Evolutionary conservation across 768 basidiomycete species (phyloP).

Genomic region (Chalciporus pseudorubinellus): DNA sequence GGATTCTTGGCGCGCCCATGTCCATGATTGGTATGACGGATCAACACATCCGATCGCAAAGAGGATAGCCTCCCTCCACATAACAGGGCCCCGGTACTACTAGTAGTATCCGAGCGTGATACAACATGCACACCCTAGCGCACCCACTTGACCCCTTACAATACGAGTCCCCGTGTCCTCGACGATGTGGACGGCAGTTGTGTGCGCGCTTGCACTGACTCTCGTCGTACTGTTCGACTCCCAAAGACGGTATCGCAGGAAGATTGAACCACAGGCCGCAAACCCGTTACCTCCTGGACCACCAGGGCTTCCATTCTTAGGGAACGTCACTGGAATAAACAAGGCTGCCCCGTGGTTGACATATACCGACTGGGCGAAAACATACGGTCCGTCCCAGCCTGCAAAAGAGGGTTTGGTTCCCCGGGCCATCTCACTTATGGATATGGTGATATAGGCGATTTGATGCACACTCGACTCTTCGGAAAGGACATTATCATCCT

Average conservation of each 20-base stretch:
- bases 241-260: neutral
- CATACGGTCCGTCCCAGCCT: conserved; percentile 24
- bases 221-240: neutral
- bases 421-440: neutral
- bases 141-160: too few relatives aligned
- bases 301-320: neutral
- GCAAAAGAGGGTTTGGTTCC: neutral
- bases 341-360: neutral
- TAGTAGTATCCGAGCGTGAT: too few relatives aligned
- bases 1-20: too few relatives aligned
- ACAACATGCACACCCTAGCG: too few relatives aligned
- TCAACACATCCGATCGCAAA: too few relatives aligned
- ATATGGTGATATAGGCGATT: conserved; percentile 21
- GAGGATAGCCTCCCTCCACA: too few relatives aligned
- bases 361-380: conserved; percentile 30
- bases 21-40: too few relatives aligned
- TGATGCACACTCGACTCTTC: conserved; percentile 45
- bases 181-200: neutral
- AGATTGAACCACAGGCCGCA: neutral
- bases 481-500: conserved; percentile 43
- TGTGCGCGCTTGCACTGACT: neutral
- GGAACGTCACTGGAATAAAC: neutral
- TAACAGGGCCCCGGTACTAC: too few relatives aligned
- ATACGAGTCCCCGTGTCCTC: too few relatives aligned
- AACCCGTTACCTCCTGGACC: neutral